Percentiles rank a stretch among this genome's conserved stretches.
phyloP scores from a whole-genome alignment of 345 rosid species.

The Eucalyptus caleyi region DNA sequence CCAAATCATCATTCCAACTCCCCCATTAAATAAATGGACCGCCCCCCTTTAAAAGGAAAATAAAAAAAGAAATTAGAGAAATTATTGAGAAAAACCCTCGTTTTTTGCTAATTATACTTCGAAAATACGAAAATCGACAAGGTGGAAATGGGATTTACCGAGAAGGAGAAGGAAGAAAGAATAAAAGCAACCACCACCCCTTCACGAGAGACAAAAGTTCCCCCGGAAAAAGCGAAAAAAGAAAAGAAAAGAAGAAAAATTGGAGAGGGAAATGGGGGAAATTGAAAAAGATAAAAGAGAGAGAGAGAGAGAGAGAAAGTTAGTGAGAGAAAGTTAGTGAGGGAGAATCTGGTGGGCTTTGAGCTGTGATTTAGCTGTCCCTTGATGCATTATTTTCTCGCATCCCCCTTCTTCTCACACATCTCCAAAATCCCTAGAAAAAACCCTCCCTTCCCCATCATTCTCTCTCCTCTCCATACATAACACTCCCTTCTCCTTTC shows the following conservation, averaged over 20 bases:
- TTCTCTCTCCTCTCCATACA: conserved; percentile 10
- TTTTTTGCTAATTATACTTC: background rate
- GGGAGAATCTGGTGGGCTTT: conserved; percentile 39
- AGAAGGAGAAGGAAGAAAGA: background rate
- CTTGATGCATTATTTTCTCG: conserved; percentile 13
- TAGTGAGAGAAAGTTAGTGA: background rate
- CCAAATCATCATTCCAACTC: background rate
- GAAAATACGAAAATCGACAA: background rate
- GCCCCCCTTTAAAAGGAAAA: background rate
- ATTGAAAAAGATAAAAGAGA: background rate
- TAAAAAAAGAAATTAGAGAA: rapidly evolving
- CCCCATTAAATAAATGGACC: background rate
- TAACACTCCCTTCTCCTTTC: background rate
- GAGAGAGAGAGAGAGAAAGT: background rate
- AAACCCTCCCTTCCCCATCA: background rate
- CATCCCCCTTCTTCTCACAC: background rate
- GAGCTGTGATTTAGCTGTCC: conserved; percentile 96
- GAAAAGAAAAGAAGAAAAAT: background rate
- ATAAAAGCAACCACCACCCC: background rate
- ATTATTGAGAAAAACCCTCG: background rate
- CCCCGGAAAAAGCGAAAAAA: background rate
- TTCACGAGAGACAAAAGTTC: background rate
- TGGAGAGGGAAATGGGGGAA: background rate
- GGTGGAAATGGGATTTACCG: background rate
- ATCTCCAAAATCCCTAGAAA: conserved; percentile 24